These are phyloP conservation scores for Cicer yamashitae DNA, from an alignment of 306 rosid genomes.

Conservation along the genomic window DNA sequence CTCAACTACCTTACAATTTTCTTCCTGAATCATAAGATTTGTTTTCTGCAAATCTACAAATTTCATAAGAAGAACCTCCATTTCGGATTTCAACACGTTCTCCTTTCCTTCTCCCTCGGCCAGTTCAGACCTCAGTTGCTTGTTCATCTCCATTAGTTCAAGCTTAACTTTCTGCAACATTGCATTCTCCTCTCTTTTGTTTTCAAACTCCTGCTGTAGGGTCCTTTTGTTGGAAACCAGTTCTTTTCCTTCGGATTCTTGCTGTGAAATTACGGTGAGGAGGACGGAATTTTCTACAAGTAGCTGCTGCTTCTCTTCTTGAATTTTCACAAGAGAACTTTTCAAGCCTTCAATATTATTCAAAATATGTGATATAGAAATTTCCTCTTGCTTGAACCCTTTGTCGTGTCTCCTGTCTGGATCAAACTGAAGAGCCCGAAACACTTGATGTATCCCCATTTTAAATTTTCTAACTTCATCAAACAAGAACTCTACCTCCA, in stretches of 20 bases:
- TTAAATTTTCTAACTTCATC: slow-evolving; percentile 81
- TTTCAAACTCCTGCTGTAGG: slow-evolving; percentile 61
- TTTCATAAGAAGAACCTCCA: slow-evolving; percentile 59
- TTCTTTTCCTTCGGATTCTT: slow-evolving; percentile 61
- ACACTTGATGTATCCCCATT: slow-evolving; percentile 66
- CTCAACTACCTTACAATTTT: slow-evolving; percentile 61
- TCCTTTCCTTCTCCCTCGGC: slow-evolving; percentile 62
- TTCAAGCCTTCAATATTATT: slow-evolving; percentile 68
- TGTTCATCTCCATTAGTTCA: slow-evolving; percentile 65
- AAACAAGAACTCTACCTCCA: slow-evolving; percentile 78
- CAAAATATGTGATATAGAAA: slow-evolving; percentile 59
- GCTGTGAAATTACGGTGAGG: slow-evolving; percentile 68
- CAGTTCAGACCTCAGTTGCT: slow-evolving; percentile 60
- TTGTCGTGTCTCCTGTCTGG: slow-evolving; percentile 49
- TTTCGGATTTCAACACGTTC: slow-evolving; percentile 54
- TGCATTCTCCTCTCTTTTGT: slow-evolving; percentile 51
- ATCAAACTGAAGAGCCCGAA: slow-evolving; percentile 70
- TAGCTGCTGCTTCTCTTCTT: slow-evolving; percentile 80
- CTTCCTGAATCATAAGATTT: slow-evolving; percentile 60
- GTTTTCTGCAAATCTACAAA: slow-evolving; percentile 57
- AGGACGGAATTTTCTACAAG: slow-evolving; percentile 76
- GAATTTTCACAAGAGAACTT: slow-evolving; percentile 57
- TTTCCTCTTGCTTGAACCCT: slow-evolving; percentile 59
- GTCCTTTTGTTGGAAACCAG: slow-evolving; percentile 53
- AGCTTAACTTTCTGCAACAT: slow-evolving; percentile 64